Conservation (phyloP, 345 rosid genomes). For the Gossypium bickii region DNA sequence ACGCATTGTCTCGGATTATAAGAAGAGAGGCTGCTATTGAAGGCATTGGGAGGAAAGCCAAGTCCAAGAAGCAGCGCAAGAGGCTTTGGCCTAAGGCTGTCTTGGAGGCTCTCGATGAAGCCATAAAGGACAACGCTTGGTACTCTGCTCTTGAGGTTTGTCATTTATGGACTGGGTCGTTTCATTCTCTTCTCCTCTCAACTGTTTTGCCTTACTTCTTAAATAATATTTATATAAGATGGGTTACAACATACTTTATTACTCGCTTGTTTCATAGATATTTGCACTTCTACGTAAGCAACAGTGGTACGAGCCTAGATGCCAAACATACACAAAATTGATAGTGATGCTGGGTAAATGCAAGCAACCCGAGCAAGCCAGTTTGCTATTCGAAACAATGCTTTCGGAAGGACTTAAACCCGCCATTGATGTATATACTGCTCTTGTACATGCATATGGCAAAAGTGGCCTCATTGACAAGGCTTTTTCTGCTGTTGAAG, state of each 20-base stretch:
- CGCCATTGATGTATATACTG: constrained; percentile 70
- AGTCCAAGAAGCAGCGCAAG: constrained; percentile 53
- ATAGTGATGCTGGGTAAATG: constrained; percentile 79
- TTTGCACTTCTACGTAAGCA: constrained; percentile 73
- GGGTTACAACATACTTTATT: neutral
- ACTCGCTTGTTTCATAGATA: constrained; percentile 33
- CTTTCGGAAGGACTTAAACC: constrained; percentile 64
- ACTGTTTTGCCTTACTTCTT: neutral
- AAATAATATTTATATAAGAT: neutral
- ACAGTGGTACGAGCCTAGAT: constrained; percentile 73
- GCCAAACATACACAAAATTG: constrained; percentile 58
- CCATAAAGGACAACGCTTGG: constrained; percentile 50
- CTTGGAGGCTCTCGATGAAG: constrained; percentile 81
- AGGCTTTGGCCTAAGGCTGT: constrained; percentile 82
- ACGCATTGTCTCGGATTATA: constrained; percentile 58
- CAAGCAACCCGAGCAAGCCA: constrained; percentile 60
- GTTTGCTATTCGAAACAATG: constrained; percentile 64
- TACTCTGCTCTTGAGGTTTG: constrained; percentile 67
- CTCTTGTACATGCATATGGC: constrained; percentile 67
- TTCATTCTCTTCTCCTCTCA: neutral
- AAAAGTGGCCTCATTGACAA: constrained; percentile 46
- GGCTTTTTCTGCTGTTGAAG: constrained; percentile 53
- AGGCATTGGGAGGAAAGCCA: constrained; percentile 64
- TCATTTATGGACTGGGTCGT: neutral
- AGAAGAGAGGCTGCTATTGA: constrained; percentile 64